Evolutionary conservation across 2,329 filamentous ascomycete genomes (phyloP).

Genomic region (Pseudogymnoascus pannorum): DNA sequence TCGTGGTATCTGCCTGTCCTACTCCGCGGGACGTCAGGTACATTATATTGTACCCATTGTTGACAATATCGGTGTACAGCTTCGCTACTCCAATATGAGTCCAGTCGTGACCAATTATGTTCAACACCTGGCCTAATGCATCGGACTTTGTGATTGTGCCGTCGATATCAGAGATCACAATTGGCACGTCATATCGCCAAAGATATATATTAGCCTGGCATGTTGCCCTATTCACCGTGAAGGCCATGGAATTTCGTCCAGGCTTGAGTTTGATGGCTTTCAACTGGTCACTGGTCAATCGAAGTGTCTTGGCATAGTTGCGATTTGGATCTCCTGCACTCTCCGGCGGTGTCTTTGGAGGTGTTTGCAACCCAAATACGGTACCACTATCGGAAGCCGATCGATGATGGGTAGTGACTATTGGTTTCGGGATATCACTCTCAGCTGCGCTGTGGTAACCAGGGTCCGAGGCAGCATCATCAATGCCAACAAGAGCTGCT

Average conservation of each 20-base stretch:
- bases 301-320: constrained; percentile 94
- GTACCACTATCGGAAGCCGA: constrained; percentile 54
- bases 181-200: constrained; percentile 84
- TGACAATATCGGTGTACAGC: constrained; percentile 88
- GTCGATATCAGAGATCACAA: constrained; percentile 97
- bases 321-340: constrained; percentile 68
- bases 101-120: constrained; percentile 97
- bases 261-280: constrained; percentile 74
- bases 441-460: constrained; percentile 92
- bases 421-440: no score
- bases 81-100: constrained; percentile 96
- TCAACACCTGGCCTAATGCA: constrained; percentile 86
- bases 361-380: constrained; percentile 51
- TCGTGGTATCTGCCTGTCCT: constrained; percentile 84
- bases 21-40: constrained; percentile 93
- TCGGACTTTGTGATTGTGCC: constrained; percentile 98
- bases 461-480: constrained; percentile 79
- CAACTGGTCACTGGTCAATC: constrained; percentile 90
- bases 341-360: no score
- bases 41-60: constrained; percentile 98
- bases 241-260: constrained; percentile 87
- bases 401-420: no score
- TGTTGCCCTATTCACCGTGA: constrained; percentile 90
- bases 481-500: constrained; percentile 43
- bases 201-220: constrained; percentile 90